Base-by-base conservation (phyloP, 139 green algal species). In the Eudorina sp. region DNA sequence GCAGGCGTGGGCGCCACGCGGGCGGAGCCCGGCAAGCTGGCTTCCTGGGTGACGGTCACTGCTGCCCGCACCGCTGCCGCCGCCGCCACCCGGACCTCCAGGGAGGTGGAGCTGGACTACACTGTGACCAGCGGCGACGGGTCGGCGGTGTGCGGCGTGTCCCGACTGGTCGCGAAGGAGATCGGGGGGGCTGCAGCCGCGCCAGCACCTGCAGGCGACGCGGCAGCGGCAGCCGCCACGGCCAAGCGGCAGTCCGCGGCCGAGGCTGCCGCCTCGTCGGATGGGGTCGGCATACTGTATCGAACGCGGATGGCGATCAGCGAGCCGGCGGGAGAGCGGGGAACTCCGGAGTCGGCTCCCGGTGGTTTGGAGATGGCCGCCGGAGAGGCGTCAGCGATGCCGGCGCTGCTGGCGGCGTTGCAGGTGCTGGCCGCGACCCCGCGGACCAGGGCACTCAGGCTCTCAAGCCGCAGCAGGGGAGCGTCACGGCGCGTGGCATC, bases 1-100 rank as follows among this genome's bases (percentile, higher is more conserved):
- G 86, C 96, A 4, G 96, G 95, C 53, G 91, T 97, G n/a, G 94
- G 97, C 23, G 48, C 83, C 4, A 58, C 36, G 43, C 89, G 2
- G 41, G 11, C 36, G 41, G 7, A 96, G 75, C 25, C 29, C 96
- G 51, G 92, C 91, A 1, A 41, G 87, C 53, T 89, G 95, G 92
- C 96, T 94, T 1, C 4, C 73, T 40, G 81, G 85, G 41, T 92
- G 76, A 78, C 55, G 13, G 74, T 46, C 36, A 23, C n/a, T 7
- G 75, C 4, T n/a, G 51, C 31, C 34, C 21, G 11, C 25, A 29
- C 27, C 36, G 48, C 19, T 27, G 16, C 51, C 31, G 53, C 9
- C 70, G 27, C 25, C 27, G 43, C 27, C 21, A 31, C 9, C 29
- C 38, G 31, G 18, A 0, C 27, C 73, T 48, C 9, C 18, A 23